Conservation (phyloP, 1,284 basidiomycete species). For the Schizophyllum amplum region DNA sequence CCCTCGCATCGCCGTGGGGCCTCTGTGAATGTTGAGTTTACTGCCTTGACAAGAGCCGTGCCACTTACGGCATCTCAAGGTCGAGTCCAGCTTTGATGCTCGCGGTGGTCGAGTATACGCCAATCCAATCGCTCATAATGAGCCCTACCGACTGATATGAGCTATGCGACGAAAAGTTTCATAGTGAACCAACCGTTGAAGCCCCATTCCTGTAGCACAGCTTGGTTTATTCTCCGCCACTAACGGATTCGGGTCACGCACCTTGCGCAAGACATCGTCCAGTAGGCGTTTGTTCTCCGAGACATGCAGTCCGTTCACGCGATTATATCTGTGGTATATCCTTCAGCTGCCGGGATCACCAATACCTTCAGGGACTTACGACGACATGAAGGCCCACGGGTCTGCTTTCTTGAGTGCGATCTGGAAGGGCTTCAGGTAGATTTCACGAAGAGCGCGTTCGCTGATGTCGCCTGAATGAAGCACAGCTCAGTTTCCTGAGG, state of each 20-base stretch:
- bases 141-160: constrained; percentile 18
- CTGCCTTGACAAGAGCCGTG: not conserved
- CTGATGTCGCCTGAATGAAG: constrained; percentile 32
- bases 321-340: constrained; percentile 33
- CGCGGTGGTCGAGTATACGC: constrained; percentile 40
- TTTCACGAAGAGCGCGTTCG: constrained; percentile 47
- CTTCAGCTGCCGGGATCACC: not conserved
- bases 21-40: constrained; percentile 18
- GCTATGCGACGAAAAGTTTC: not conserved
- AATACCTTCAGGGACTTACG: constrained; percentile 21
- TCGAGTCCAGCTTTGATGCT: constrained; percentile 51
- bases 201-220: constrained; percentile 31
- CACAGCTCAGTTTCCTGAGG: not conserved
- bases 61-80: constrained; percentile 44
- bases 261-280: constrained; percentile 37
- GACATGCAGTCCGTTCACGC: constrained; percentile 42
- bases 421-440: constrained; percentile 45
- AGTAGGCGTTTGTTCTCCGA: constrained; percentile 38
- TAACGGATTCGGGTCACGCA: constrained; percentile 3
- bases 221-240: not conserved
- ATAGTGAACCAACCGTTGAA: constrained; percentile 24
- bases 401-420: constrained; percentile 23
- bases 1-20: constrained; percentile 39
- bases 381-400: constrained; percentile 39
- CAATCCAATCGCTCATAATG: constrained; percentile 47